A percentile compares a stretch with the other conserved stretches of the same genome.
phyloP scores from a whole-genome alignment of 2,329 filamentous ascomycete genomes.

The Colletotrichum melonis region DNA sequence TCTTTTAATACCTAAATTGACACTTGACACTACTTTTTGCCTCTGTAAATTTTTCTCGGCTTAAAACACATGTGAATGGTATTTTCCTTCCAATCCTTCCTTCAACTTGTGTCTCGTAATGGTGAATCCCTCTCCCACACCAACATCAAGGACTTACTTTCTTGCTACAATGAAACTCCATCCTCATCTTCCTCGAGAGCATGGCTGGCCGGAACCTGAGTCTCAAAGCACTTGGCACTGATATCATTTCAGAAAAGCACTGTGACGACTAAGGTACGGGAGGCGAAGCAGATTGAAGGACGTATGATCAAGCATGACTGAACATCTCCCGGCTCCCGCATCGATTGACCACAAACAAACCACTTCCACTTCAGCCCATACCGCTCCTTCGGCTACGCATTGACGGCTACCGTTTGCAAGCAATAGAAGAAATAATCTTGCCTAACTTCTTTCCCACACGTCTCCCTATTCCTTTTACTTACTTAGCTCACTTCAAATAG shows the following conservation, averaged over 20 bases:
- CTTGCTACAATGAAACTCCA: too few species aligned
- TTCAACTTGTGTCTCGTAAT: rapidly evolving
- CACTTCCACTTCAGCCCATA: background rate
- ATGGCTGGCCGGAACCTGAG: too few species aligned
- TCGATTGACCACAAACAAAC: background rate
- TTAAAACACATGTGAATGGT: background rate
- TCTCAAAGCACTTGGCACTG: too few species aligned
- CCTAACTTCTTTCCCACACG: background rate
- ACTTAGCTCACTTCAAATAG: background rate
- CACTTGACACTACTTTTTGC: too few species aligned
- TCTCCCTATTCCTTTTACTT: background rate
- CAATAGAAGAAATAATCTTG: background rate
- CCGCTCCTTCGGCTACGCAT: background rate
- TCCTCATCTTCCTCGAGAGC: too few species aligned
- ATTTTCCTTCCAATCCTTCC: background rate
- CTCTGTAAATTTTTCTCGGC: background rate
- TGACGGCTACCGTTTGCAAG: background rate
- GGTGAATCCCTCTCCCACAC: too few species aligned
- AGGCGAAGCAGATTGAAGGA: too few species aligned
- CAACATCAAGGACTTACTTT: too few species aligned
- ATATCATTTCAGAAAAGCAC: too few species aligned
- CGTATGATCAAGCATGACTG: too few species aligned
- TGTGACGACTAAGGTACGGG: too few species aligned
- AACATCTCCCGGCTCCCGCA: background rate
- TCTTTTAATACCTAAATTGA: background rate